These are phyloP conservation scores for Cladosporium colombiae DNA, from an alignment of 2,329 filamentous ascomycete species.

Conservation along the genomic window DNA sequence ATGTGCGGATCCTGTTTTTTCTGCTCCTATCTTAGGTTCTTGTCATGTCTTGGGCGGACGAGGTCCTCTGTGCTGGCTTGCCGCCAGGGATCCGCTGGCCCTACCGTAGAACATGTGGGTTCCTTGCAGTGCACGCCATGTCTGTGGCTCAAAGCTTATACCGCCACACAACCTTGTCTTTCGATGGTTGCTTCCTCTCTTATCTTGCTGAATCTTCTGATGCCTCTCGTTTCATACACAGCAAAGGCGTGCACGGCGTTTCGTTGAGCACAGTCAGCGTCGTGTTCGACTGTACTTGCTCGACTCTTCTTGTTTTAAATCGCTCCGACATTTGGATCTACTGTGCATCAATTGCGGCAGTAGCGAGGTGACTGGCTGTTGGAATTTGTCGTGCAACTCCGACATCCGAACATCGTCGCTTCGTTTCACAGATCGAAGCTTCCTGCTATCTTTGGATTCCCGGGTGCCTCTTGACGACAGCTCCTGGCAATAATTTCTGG, in stretches of 20 bases:
- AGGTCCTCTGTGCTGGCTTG: conserved; percentile 9
- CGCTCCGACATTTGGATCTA: neutral
- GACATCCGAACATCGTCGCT: conserved; percentile 9
- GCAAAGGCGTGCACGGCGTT: neutral
- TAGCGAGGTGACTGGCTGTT: neutral
- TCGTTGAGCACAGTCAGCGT: conserved; percentile 14
- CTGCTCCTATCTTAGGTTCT: conserved; percentile 18
- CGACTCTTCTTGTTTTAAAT: neutral
- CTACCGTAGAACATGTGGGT: conserved; percentile 17
- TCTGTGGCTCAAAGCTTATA: conserved; percentile 16
- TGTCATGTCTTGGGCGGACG: conserved; percentile 9
- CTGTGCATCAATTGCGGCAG: neutral
- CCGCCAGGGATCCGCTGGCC: conserved; percentile 8
- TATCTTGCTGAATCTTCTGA: conserved; percentile 7
- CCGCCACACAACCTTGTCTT: conserved; percentile 15
- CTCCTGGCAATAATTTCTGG: neutral
- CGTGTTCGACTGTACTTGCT: neutral
- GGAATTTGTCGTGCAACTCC: conserved; percentile 2
- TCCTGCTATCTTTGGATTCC: neutral
- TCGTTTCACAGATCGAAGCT: neutral
- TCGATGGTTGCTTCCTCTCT: conserved; percentile 6
- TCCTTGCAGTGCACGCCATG: conserved; percentile 15
- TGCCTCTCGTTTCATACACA: conserved; percentile 1
- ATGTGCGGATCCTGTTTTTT: conserved; percentile 2
- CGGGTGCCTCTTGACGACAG: neutral